Percentiles rank a stretch among this genome's conserved stretches.
Conservation (phyloP, 2,329 filamentous ascomycete genomes). For the Lachnellula arida region DNA sequence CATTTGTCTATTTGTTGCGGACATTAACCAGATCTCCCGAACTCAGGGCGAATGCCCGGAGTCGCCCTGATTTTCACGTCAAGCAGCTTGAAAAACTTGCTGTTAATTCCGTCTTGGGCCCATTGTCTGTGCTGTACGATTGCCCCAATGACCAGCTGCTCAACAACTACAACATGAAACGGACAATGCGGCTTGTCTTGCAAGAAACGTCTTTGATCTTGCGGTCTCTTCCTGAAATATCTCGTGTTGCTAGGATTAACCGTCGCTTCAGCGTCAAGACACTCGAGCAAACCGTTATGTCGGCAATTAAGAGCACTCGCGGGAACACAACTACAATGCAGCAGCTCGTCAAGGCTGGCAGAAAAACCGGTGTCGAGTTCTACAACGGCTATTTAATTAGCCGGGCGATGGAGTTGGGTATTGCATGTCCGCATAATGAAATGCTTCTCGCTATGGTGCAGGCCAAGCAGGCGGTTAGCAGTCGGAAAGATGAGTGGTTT, state of each 20-base stretch:
- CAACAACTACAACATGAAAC: constrained; percentile 59
- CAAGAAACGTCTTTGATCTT: constrained; percentile 72
- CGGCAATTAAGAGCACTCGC: constrained; percentile 49
- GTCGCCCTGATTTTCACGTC: constrained; percentile 58
- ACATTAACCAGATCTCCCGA: constrained; percentile 58
- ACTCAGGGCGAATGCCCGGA: constrained; percentile 55
- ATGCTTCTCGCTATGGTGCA: constrained; percentile 69
- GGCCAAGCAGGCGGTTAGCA: constrained; percentile 50
- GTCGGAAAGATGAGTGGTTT: constrained; percentile 21
- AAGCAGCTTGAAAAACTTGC: constrained; percentile 76
- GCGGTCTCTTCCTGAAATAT: constrained; percentile 66
- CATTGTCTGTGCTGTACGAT: constrained; percentile 75
- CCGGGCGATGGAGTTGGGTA: constrained; percentile 65
- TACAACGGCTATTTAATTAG: constrained; percentile 84
- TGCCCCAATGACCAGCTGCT: constrained; percentile 68
- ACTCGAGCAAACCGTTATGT: constrained; percentile 54
- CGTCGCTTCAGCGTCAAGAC: constrained; percentile 57
- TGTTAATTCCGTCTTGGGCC: constrained; percentile 72
- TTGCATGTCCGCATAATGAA: constrained; percentile 69
- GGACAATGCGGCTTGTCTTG: constrained; percentile 66
- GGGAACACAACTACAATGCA: constrained; percentile 57
- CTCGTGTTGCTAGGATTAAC: constrained; percentile 48
- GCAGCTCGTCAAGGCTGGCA: constrained; percentile 56
- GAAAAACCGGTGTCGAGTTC: constrained; percentile 71
- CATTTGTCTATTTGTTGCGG: constrained; percentile 55